These are phyloP conservation scores for Letharia columbiana DNA, from an alignment of 495 filamentous ascomycete species.

Conservation along the genomic window DNA sequence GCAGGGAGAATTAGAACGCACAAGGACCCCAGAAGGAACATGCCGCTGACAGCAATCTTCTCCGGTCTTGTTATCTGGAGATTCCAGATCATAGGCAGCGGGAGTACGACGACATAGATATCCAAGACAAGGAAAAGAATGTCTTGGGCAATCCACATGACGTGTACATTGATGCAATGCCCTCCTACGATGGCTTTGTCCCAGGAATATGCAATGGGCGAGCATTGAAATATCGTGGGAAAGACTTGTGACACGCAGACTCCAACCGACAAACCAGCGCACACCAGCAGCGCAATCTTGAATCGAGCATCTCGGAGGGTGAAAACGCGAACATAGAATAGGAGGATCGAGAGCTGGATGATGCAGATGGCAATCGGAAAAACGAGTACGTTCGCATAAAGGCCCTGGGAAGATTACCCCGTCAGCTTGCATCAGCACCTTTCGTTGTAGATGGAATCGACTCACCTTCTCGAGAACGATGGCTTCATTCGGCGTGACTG, in stretches of 20 bases:
- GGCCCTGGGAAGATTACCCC: not conserved
- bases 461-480: not conserved
- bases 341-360: not conserved
- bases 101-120: not conserved
- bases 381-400: not conserved
- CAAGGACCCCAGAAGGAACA: conserved; percentile 1
- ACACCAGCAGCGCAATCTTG: conserved; percentile 4
- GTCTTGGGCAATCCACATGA: not conserved
- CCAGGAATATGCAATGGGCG: not conserved
- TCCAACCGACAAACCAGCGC: not conserved
- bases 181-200: not conserved
- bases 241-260: not conserved
- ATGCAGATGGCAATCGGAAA: not conserved
- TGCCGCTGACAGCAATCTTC: not conserved
- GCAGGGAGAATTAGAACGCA: not conserved
- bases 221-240: conserved; percentile 1
- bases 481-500: conserved; percentile 1
- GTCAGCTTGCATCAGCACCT: not conserved
- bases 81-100: conserved; percentile 5
- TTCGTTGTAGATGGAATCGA: not conserved
- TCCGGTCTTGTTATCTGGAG: not conserved
- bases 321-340: conserved; percentile 3
- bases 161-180: conserved; percentile 5
- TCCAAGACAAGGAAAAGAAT: not conserved
- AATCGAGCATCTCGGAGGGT: not conserved